phyloP scores from a whole-genome alignment of 1,139 yeast species.

The Kodamaea suecica region DNA sequence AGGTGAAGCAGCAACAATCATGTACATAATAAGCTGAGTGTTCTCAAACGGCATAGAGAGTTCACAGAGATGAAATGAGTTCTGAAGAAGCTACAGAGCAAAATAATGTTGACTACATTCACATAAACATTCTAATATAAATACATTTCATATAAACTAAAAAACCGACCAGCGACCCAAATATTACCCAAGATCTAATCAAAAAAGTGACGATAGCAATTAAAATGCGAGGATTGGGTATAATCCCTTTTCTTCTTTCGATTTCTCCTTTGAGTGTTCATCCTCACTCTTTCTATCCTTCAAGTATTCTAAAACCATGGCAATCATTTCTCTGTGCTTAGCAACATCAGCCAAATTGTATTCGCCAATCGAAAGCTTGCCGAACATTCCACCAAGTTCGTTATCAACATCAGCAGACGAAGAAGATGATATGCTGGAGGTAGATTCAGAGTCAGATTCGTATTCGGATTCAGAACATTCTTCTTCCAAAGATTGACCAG shows the following conservation, averaged over 20 bases:
- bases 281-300: slow-evolving; percentile 9
- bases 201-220: slow-evolving; percentile 6
- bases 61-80: no score
- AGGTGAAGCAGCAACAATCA: no score
- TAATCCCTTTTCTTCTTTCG: slow-evolving; percentile 19
- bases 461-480: slow-evolving; percentile 13
- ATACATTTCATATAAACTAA: slow-evolving; percentile 3
- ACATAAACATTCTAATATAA: neutral
- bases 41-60: no score
- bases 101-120: no score
- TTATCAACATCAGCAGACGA: slow-evolving; percentile 9
- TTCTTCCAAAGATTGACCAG: slow-evolving; percentile 25
- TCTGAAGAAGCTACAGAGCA: neutral
- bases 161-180: slow-evolving; percentile 5
- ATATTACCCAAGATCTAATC: slow-evolving; percentile 4
- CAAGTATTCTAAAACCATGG: slow-evolving; percentile 30
- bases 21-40: no score
- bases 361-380: slow-evolving; percentile 19
- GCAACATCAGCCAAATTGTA: slow-evolving; percentile 29
- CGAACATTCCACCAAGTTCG: slow-evolving; percentile 16
- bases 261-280: slow-evolving; percentile 10
- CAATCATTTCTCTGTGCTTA: slow-evolving; percentile 39
- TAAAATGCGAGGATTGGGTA: slow-evolving; percentile 48
- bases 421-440: slow-evolving; percentile 2
- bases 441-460: slow-evolving; percentile 12